Base-by-base conservation (phyloP, 23 red algal species). In the Gracilaria gracilis region DNA sequence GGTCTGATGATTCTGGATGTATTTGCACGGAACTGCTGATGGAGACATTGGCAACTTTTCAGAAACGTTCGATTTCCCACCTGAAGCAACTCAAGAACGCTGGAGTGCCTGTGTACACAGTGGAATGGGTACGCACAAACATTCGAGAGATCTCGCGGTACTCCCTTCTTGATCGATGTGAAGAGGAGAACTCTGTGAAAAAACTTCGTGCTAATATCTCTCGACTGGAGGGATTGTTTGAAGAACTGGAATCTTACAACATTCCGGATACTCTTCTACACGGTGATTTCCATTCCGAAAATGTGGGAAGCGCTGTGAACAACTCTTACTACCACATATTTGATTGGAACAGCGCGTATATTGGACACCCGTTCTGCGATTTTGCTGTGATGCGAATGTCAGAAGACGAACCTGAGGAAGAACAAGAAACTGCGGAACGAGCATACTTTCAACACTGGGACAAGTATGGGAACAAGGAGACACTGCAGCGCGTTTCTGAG, bases 351-450 rank as follows among this genome's bases (percentile, higher is more conserved):
- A 59, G n/a, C 20, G 78, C 78, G 23, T 82, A 51, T 59, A 28
- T 82, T 82, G 78, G 78, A 39, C 78, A 82, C 33, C 78, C 78
- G 27, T 82, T 82, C 55, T 82, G 78, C 48, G 78, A 82, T 35
- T 82, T 82, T 59, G 78, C 78, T 23, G 55, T 59, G 35, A 51
- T 82, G 40, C 2, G 78, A 27, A 23, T 20, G 25, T 51, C 55
- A 37, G 44, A n/a, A 82, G 53, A 82, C 50, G 34, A 51, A 53
- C 25, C 48, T 51, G 55, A 82, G 53, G 48, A 28, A 29, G 78
- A 82, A 29, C 78, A 37, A 51, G 34, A 51, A 49, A 59, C 33
- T 57, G 78, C 78, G 37, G 78, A 82, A 59, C 27, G n/a, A 59
- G 20, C 50, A 25, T 82, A 82, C 33, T 82, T 82, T 37, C 25